A percentile compares a stretch with the other conserved stretches of the same genome.
These are phyloP conservation scores for Nicotiana undulata DNA, from an alignment of 257 asterid genomes.

Conservation along the genomic window DNA sequence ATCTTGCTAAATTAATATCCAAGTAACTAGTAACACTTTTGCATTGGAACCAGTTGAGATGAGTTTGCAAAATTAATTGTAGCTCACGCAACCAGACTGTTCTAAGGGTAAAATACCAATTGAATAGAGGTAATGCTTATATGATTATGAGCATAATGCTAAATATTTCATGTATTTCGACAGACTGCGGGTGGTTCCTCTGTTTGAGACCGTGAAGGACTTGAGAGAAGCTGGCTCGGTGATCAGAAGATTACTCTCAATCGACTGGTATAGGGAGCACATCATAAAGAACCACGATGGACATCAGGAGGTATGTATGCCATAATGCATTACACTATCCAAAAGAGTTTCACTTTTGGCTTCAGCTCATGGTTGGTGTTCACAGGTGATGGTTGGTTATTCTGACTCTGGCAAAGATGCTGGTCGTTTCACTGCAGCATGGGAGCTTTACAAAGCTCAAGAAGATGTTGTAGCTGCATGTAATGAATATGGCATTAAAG, in stretches of 20 bases:
- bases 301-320: slow-evolving; percentile 78
- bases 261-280: slow-evolving; percentile 86
- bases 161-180: slow-evolving; percentile 10
- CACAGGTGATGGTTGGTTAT: slow-evolving; percentile 98
- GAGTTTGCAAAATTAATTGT: not conserved
- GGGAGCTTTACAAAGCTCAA: slow-evolving; percentile 99
- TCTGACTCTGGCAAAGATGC: slow-evolving; percentile 99
- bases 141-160: not conserved
- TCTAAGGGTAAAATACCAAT: not conserved
- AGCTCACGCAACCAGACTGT: not conserved
- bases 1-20: not conserved
- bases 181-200: slow-evolving; percentile 92
- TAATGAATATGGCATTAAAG: slow-evolving; percentile 74
- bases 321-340: not conserved
- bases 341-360: not conserved
- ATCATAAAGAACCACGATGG: slow-evolving; percentile 69
- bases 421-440: slow-evolving; percentile 92
- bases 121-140: not conserved
- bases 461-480: slow-evolving; percentile 95
- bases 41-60: not conserved
- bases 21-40: not conserved
- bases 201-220: slow-evolving; percentile 96
- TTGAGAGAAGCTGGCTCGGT: slow-evolving; percentile 91
- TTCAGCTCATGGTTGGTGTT: slow-evolving; percentile 20
- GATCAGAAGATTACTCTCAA: slow-evolving; percentile 70